Evolutionary conservation across 2,329 filamentous ascomycete species (phyloP), one percentile per base, ranked within the genome.

Genomic region (Fusarium circinatum): DNA sequence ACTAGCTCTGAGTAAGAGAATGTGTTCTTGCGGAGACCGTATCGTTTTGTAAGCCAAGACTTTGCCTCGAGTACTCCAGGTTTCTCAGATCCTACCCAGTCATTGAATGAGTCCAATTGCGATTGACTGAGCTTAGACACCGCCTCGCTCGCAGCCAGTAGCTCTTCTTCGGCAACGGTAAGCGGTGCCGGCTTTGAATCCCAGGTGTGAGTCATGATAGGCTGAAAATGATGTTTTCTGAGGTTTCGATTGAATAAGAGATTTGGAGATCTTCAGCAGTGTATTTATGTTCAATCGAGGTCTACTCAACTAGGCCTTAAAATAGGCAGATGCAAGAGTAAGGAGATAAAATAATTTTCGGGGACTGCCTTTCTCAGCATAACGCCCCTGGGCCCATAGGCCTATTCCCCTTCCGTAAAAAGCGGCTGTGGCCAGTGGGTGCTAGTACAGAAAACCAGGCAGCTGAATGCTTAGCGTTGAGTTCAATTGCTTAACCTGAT

Each of bases 231-330:
- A 28, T 14, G 42, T 14, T 20, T 45, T 6, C 18, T 22, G 44
- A 15, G 13, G 8, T 3, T 3, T 47, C 14, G 18, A 47, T 28
- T 14, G 13, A 2, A 28, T 1, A 11, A 22, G 12, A 15, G 0
- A 3, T 3, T 47, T 47, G 24, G 8, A 11, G 18, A 0, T 14
- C 24, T 47, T 5, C 0, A 22, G 44, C 18, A 28, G 44, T 1
- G 2, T 47, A 47, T 47, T 28, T 47, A 28, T 47, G 4, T 28
- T 15, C 1, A 0, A 28, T 28, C 1, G 12, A 15, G 6, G 18
- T 22, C 26, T 3, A 8, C 3, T 9, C 3, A 5, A 13, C 9
- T 14, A 1, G 12, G 24, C 4, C 24, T 14, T 22, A 0, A 28
- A 47, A 47, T 2, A 47, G 44, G 44, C 26, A 22, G 44, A 47